Base-by-base conservation (phyloP, 2,329 filamentous ascomycete genomes). In the Biscogniauxia sp. region DNA sequence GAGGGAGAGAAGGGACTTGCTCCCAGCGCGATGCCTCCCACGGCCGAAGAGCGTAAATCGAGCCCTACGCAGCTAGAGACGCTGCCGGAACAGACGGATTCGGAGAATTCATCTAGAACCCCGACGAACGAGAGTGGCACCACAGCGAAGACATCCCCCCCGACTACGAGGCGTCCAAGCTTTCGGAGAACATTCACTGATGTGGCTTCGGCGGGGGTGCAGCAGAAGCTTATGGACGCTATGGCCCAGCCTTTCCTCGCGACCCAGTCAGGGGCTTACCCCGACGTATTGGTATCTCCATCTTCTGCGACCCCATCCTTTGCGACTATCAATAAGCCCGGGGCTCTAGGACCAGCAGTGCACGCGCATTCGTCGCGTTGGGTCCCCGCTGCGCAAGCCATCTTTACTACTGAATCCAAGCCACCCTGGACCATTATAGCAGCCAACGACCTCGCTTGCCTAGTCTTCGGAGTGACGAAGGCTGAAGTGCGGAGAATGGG, bases 401-500 rank as follows among this genome's bases (percentile, higher is more conserved):
- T 99, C 60, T 99, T 99, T 74, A 96, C 94, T 7, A 99, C 95
- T n/a, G 92, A 96, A 75, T 84, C 91, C 15, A 88, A 90, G 65
- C 85, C 92, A 8, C 95, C 94, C 2, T 99, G 93, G 91, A 99
- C 94, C 0, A 97, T 99, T 61, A 85, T 97, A 57, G 92, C 95
- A 2, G 95, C 95, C 55, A 99, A 99, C 73, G 95, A 99, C 73
- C 82, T 99, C 54, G 95, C 95, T 19, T 99, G 95, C 76, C 82
- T 99, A 51, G 89, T 98, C n/a, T 99, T 98, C 77, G 95, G 95
- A n/a, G 92, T 99, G 9, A 97, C 93, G n/a, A 92, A 92, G 72
- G 91, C 92, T 4, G 95, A 99, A 75, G 91, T 99, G 23, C 88
- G 93, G 58, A 97, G 93, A 73, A 88, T 98, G 80, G 94, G 95